These are phyloP conservation scores for Dictyostelium firmibasis DNA, from an alignment of 78 protist genomes.

Conservation along the genomic window DNA sequence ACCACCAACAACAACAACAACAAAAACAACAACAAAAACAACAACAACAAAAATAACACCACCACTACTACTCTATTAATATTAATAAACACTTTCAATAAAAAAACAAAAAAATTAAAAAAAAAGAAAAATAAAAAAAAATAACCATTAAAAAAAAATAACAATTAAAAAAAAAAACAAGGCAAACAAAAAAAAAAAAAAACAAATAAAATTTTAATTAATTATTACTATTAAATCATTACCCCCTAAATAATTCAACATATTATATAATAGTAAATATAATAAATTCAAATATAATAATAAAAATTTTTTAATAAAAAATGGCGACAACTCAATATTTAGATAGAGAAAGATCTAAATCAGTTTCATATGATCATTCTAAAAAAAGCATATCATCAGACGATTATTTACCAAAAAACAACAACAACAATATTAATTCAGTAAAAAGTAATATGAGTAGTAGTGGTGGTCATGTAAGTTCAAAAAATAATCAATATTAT, in stretches of 20 bases:
- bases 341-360: constrained; percentile 20
- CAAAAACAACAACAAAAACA: background rate
- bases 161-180: background rate
- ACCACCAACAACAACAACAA: background rate
- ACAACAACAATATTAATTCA: background rate
- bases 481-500: background rate
- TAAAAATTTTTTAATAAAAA: background rate
- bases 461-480: background rate
- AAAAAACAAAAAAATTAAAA: background rate
- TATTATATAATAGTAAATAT: background rate
- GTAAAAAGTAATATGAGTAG: background rate
- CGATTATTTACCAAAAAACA: background rate
- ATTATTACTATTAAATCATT: background rate
- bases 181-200: background rate
- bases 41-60: background rate
- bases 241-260: background rate
- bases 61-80: background rate
- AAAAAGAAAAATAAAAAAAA: background rate
- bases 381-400: constrained; percentile 13
- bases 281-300: background rate
- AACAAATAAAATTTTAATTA: background rate
- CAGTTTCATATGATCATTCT: constrained; percentile 17
- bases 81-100: background rate
- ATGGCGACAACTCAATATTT: constrained; percentile 12
- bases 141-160: background rate